phyloP scores from a whole-genome alignment of 2,329 filamentous ascomycete genomes.

The Botryotinia globosa region DNA sequence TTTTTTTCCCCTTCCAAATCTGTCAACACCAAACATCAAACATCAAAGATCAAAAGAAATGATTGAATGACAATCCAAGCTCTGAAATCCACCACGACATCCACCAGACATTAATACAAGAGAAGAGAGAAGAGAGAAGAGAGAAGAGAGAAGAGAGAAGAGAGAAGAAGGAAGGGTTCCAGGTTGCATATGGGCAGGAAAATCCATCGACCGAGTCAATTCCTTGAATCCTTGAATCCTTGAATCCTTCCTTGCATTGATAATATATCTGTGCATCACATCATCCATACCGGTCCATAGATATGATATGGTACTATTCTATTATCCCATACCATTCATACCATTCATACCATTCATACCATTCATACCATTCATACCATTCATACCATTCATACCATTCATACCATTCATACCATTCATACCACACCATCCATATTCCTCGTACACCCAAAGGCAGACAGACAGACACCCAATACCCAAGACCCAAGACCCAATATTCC shows the following conservation, averaged over 20 bases:
- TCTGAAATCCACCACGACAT: not conserved
- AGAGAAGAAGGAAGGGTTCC: not conserved
- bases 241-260: no score
- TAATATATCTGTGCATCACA: conserved; percentile 13
- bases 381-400: no score
- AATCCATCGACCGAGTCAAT: conserved; percentile 17
- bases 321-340: not conserved
- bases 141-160: not conserved
- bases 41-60: not conserved
- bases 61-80: not conserved
- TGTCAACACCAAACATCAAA: not conserved
- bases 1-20: not conserved
- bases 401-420: no score
- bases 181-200: not conserved
- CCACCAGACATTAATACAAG: no score
- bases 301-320: not conserved
- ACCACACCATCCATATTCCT: not conserved
- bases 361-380: no score
- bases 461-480: no score
- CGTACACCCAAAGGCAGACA: not conserved
- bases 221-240: conserved; percentile 13
- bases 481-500: not conserved
- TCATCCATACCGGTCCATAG: not conserved
- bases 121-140: not conserved
- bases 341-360: no score